Evolutionary conservation across 2,329 filamentous ascomycete species (phyloP).

Genomic region (Cercospora zeina): DNA sequence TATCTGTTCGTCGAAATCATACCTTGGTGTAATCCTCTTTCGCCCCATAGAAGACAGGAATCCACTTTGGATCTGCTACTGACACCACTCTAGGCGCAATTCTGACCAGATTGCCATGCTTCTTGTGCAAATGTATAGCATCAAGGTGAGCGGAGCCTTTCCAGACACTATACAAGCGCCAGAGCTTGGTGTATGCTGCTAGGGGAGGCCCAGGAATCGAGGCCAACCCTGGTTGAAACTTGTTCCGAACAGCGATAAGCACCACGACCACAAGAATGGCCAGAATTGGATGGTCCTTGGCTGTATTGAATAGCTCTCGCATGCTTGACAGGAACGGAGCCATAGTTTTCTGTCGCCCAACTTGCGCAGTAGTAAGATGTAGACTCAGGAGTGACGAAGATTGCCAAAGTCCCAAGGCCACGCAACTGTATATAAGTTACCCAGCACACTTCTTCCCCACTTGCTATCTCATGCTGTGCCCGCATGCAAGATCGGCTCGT

Average conservation of each 20-base stretch:
- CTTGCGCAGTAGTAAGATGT: not conserved
- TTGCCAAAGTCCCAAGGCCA: not conserved
- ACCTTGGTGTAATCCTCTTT: slow-evolving; percentile 7
- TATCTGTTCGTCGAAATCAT: not conserved
- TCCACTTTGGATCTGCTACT: slow-evolving; percentile 5
- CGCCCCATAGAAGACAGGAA: not conserved
- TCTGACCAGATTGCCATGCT: not conserved
- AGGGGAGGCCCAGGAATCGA: not conserved
- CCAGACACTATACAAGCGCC: slow-evolving; percentile 5
- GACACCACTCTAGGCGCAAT: not conserved
- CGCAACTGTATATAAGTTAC: not conserved
- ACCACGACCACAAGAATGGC: not conserved
- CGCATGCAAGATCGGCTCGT: not conserved
- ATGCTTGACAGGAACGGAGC: not conserved
- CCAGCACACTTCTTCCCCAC: not conserved
- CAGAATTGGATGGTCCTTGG: not conserved
- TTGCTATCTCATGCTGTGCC: not conserved
- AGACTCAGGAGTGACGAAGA: not conserved
- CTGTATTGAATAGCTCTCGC: not conserved
- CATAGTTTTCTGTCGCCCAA: not conserved
- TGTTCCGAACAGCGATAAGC: not conserved
- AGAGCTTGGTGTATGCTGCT: slow-evolving; percentile 1
- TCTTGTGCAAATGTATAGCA: not conserved
- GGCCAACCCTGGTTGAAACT: not conserved
- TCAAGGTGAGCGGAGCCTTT: slow-evolving; percentile 4